Evolutionary conservation across 192 early-diverging fungal genomes (phyloP).

Genomic region (Phlyctochytrium arcticum): DNA sequence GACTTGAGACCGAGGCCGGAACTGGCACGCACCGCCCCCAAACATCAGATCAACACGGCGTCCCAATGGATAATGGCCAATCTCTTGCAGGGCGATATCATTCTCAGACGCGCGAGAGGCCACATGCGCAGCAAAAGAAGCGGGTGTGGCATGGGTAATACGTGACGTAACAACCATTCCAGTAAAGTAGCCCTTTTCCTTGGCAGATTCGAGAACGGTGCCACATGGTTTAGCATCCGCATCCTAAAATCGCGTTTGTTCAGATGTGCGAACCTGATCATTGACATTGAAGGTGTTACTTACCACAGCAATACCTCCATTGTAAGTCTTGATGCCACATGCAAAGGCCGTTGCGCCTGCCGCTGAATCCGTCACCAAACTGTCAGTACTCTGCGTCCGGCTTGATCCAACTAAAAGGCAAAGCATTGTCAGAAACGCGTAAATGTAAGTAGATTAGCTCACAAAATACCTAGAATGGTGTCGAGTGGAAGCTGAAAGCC

Average conservation of each 20-base stretch:
- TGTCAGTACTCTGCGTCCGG: constrained; percentile 76
- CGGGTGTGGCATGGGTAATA: constrained; percentile 82
- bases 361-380: constrained; percentile 91
- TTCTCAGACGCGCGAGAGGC: constrained; percentile 31
- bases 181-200: constrained; percentile 73
- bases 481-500: constrained; percentile 47
- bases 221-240: constrained; percentile 62
- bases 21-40: constrained; percentile 89
- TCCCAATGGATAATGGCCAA: constrained; percentile 85
- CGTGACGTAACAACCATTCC: constrained; percentile 91
- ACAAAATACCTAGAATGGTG: constrained; percentile 34
- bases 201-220: constrained; percentile 92
- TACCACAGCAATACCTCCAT: constrained; percentile 84
- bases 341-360: constrained; percentile 97
- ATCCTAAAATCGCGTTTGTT: constrained; percentile 39
- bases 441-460: background rate
- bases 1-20: constrained; percentile 62
- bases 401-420: constrained; percentile 78
- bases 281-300: background rate
- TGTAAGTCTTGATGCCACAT: constrained; percentile 87
- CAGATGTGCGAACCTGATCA: constrained; percentile 5
- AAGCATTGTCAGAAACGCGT: constrained; percentile 12
- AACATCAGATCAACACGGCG: constrained; percentile 81
- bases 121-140: constrained; percentile 71
- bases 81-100: constrained; percentile 83